Percentiles rank a stretch among this genome's conserved stretches.
These are phyloP conservation scores for Firmiana major DNA, from an alignment of 345 rosid species.

Conservation along the genomic window DNA sequence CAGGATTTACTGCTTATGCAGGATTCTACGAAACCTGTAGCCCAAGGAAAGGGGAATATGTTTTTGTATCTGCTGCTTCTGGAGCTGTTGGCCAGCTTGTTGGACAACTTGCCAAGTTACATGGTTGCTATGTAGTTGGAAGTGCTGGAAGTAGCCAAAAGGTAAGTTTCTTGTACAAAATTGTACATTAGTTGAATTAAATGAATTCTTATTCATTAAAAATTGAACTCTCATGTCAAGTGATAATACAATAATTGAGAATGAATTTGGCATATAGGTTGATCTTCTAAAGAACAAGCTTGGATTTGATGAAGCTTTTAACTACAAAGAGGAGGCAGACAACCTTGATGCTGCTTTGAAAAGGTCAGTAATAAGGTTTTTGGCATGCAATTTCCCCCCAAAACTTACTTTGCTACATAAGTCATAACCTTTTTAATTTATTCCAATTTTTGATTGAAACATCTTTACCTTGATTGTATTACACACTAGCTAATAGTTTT, in stretches of 20 bases:
- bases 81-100: constrained; percentile 83
- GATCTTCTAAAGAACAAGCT: constrained; percentile 52
- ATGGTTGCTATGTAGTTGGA: constrained; percentile 74
- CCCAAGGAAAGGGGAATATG: constrained; percentile 53
- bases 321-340: constrained; percentile 63
- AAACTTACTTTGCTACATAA: not conserved
- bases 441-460: not conserved
- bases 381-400: not conserved
- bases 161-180: constrained; percentile 23
- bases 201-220: not conserved
- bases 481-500: not conserved
- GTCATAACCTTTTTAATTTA: not conserved
- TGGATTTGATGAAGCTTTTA: constrained; percentile 75
- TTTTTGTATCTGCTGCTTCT: constrained; percentile 70
- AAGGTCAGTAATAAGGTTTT: constrained; percentile 35
- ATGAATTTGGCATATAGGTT: constrained; percentile 37
- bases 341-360: constrained; percentile 52
- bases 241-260: not conserved
- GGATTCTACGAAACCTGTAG: constrained; percentile 63
- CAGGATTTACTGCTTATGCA: constrained; percentile 70
- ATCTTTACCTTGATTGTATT: not conserved
- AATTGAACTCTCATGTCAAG: not conserved
- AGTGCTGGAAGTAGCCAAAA: constrained; percentile 58
- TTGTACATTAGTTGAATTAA: not conserved
- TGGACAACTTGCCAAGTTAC: constrained; percentile 71